Evolutionary conservation across 2,329 filamentous ascomycete genomes (phyloP).

Genomic region (Pseudogymnoascus sp.): DNA sequence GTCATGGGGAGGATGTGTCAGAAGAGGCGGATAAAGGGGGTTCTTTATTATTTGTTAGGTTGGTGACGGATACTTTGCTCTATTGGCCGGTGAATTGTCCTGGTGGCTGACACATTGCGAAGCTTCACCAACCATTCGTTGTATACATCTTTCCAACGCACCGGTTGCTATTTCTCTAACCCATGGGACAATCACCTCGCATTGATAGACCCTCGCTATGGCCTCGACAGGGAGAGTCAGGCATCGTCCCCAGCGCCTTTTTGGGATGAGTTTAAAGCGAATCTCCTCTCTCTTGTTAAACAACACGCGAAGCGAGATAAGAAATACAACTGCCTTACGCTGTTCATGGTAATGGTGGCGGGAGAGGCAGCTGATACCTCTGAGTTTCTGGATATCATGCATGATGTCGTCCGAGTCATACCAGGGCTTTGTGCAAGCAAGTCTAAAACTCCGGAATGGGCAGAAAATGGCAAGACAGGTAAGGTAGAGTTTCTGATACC

Average conservation of each 20-base stretch:
- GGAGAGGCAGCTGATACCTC: not conserved
- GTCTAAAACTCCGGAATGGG: not conserved
- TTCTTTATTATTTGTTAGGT: not conserved
- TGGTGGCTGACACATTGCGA: not conserved
- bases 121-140: not conserved
- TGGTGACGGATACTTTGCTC: not conserved
- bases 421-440: not conserved
- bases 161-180: not conserved
- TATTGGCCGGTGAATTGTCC: not conserved
- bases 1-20: not conserved
- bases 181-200: not conserved
- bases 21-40: not conserved
- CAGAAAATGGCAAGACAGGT: not conserved
- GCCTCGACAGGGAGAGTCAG: not conserved
- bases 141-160: not conserved
- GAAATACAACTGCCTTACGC: not conserved
- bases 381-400: not conserved
- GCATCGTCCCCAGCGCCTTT: not conserved
- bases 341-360: not conserved
- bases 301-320: not conserved
- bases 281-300: not conserved
- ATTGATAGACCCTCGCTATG: not conserved
- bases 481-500: not conserved
- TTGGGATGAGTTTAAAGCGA: not conserved
- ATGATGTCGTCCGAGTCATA: not conserved